Evolutionary conservation across 371 early-diverging fungal species (phyloP).

Genomic region (Mortierella sp.): DNA sequence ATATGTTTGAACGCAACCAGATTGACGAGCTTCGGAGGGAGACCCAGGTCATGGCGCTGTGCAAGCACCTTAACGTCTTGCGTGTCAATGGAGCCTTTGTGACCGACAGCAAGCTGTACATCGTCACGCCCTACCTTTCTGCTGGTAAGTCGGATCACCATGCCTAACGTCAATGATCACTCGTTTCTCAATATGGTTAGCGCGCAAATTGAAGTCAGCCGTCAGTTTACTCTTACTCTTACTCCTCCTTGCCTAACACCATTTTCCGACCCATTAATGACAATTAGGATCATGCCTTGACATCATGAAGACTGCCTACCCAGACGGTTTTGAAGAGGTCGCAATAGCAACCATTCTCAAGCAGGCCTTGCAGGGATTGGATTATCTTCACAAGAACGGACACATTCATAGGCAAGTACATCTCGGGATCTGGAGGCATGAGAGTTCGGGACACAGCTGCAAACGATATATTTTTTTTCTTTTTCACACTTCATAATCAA

Average conservation of each 20-base stretch:
- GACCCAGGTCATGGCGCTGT: slow-evolving; percentile 90
- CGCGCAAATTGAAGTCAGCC: not conserved
- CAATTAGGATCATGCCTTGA: slow-evolving; percentile 84
- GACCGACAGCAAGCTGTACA: slow-evolving; percentile 82
- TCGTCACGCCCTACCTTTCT: slow-evolving; percentile 80
- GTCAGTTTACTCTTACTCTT: not conserved
- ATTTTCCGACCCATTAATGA: not conserved
- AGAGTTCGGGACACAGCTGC: not conserved
- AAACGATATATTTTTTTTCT: not conserved
- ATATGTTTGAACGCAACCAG: slow-evolving; percentile 95
- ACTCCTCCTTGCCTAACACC: not conserved
- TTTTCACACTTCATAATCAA: not conserved
- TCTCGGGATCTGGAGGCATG: not conserved
- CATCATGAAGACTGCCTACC: slow-evolving; percentile 87
- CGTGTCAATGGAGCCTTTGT: slow-evolving; percentile 90
- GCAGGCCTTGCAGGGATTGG: slow-evolving; percentile 87
- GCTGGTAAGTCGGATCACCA: slow-evolving; percentile 60
- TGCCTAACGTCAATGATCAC: not conserved
- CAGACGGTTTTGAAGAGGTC: slow-evolving; percentile 88
- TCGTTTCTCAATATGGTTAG: not conserved
- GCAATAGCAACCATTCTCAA: slow-evolving; percentile 89
- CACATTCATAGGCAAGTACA: slow-evolving; percentile 81
- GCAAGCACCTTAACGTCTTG: slow-evolving; percentile 88
- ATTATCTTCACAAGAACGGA: slow-evolving; percentile 90
- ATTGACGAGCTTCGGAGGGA: slow-evolving; percentile 93